Evolutionary conservation across 495 filamentous ascomycete species (phyloP).

Genomic region (Penicillium nucicola): DNA sequence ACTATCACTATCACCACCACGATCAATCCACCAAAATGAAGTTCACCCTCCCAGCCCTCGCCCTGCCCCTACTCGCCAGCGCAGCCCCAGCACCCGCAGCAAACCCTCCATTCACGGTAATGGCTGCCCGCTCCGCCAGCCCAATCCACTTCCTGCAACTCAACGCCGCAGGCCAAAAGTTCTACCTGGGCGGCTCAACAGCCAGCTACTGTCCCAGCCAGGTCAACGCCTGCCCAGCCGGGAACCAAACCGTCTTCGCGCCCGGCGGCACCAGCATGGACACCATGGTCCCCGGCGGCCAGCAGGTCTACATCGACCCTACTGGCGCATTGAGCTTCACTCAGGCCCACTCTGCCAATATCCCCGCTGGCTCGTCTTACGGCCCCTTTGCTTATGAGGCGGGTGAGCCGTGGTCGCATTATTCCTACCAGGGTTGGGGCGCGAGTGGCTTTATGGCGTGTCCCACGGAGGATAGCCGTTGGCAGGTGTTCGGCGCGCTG

Average conservation of each 20-base stretch:
- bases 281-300: slow-evolving; percentile 62
- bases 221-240: slow-evolving; percentile 34
- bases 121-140: slow-evolving; percentile 38
- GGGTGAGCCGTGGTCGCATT: slow-evolving; percentile 25
- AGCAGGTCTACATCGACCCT: slow-evolving; percentile 57
- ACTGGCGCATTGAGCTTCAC: slow-evolving; percentile 59
- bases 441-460: slow-evolving; percentile 44
- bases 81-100: slow-evolving; percentile 20
- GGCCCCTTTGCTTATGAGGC: slow-evolving; percentile 41
- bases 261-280: slow-evolving; percentile 34
- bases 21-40: slow-evolving; percentile 24
- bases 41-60: slow-evolving; percentile 23
- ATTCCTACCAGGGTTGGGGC: slow-evolving; percentile 28
- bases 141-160: slow-evolving; percentile 40
- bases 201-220: slow-evolving; percentile 37
- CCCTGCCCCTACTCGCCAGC: slow-evolving; percentile 28
- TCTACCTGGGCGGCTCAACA: slow-evolving; percentile 41
- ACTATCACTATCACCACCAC: too few species aligned
- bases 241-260: slow-evolving; percentile 41
- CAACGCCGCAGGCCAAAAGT: slow-evolving; percentile 36
- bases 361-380: slow-evolving; percentile 49
- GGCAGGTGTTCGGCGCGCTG: slow-evolving; percentile 44
- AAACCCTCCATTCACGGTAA: slow-evolving; percentile 30
- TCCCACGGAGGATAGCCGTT: slow-evolving; percentile 32
- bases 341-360: slow-evolving; percentile 54